These are phyloP conservation scores for Chloropicon primus DNA, from an alignment of 139 green algal genomes.

Conservation along the genomic window DNA sequence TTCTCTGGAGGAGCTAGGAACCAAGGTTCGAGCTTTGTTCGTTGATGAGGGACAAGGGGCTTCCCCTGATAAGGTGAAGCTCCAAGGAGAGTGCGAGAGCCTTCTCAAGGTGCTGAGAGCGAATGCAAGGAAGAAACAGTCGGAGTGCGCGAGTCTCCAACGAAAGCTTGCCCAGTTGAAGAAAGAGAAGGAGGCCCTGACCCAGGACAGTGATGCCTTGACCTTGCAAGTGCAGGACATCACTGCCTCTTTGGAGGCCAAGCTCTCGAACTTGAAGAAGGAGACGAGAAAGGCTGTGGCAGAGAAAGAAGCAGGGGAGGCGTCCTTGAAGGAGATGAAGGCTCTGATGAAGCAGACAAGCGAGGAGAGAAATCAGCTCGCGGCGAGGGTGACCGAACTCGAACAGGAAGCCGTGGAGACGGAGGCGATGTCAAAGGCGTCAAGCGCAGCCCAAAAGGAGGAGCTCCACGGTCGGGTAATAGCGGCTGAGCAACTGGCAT, in stretches of 20 bases:
- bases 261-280: background rate
- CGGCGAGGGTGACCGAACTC: background rate
- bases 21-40: background rate
- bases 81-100: background rate
- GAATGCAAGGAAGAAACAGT: background rate
- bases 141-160: background rate
- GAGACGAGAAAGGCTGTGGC: background rate
- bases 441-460: background rate
- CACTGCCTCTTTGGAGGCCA: background rate
- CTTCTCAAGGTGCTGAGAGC: background rate
- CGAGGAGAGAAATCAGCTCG: background rate
- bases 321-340: background rate
- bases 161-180: background rate
- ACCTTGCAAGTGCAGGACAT: background rate
- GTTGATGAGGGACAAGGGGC: background rate
- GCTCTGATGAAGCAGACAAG: background rate
- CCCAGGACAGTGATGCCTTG: background rate
- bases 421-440: background rate
- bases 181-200: background rate
- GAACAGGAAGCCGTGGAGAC: background rate
- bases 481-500: background rate
- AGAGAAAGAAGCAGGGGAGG: background rate
- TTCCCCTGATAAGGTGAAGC: background rate
- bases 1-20: background rate
- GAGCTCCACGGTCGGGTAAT: background rate